These are phyloP conservation scores for Haberlea rhodopensis DNA, from an alignment of 257 asterid species.

Conservation along the genomic window DNA sequence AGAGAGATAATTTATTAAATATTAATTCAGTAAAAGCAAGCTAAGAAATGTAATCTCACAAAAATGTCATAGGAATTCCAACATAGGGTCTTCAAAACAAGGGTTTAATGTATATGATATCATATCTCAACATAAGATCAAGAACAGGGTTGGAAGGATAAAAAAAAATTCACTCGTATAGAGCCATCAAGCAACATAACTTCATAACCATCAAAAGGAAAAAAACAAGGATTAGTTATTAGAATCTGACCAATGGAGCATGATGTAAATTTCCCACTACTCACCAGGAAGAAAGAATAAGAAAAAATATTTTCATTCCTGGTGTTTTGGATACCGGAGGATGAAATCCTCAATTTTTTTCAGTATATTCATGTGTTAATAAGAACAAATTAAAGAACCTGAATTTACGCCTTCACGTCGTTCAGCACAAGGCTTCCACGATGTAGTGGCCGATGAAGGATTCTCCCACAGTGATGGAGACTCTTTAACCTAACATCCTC, in stretches of 20 bases:
- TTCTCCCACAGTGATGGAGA: constrained; percentile 91
- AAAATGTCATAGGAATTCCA: background rate
- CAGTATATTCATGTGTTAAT: constrained; percentile 2
- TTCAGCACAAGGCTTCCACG: constrained; percentile 97
- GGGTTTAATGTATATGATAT: background rate
- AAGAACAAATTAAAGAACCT: constrained; percentile 42
- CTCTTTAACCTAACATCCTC: constrained; percentile 71
- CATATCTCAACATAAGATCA: background rate
- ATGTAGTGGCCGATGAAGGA: constrained; percentile 92
- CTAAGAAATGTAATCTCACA: constrained; percentile 2
- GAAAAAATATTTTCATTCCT: background rate
- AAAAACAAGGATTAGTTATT: background rate
- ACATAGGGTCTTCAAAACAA: too few relatives aligned
- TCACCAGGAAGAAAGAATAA: background rate
- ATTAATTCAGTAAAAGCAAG: background rate
- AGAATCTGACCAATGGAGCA: background rate
- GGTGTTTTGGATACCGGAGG: background rate
- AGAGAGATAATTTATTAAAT: constrained; percentile 2
- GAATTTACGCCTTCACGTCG: constrained; percentile 64
- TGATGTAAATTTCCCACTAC: background rate
- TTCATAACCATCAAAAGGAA: background rate
- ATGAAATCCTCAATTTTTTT: constrained; percentile 3
- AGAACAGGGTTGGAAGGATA: background rate
- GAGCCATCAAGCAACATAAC: background rate
- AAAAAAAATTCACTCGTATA: background rate